Evolutionary conservation across 2,329 filamentous ascomycete species (phyloP).

Genomic region (Colletotrichum gloeosporioides): DNA sequence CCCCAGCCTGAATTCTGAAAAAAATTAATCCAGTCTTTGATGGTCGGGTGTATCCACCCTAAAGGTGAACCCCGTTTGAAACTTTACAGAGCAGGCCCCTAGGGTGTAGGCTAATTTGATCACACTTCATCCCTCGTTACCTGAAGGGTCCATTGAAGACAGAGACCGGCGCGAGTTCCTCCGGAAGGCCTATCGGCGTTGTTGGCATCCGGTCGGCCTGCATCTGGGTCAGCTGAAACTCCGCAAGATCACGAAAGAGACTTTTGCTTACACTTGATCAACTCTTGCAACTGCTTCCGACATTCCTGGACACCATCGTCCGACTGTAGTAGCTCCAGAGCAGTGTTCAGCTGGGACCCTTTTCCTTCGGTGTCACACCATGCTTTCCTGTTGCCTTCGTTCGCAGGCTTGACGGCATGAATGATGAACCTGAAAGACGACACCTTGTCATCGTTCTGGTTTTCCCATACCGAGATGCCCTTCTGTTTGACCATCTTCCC

Average conservation of each 20-base stretch:
- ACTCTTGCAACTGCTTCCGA: neutral
- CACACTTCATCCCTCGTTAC: neutral
- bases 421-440: neutral
- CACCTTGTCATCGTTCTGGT: neutral
- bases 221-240: neutral
- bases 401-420: neutral
- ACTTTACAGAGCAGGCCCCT: neutral
- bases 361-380: neutral
- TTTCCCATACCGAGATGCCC: neutral
- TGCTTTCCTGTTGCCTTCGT: neutral
- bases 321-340: neutral
- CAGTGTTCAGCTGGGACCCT: neutral
- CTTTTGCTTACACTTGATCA: neutral
- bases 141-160: neutral
- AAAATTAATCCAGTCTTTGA: neutral
- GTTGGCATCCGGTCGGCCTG: neutral
- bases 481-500: neutral
- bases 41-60: neutral
- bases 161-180: neutral
- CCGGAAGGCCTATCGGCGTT: neutral
- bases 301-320: neutral
- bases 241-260: neutral
- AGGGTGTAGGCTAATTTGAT: neutral
- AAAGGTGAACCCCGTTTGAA: neutral
- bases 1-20: fast-evolving